Percentiles rank a stretch among this genome's conserved stretches.
phyloP scores from a whole-genome alignment of 768 basidiomycete species.

The Candolleomyces efflorescens region DNA sequence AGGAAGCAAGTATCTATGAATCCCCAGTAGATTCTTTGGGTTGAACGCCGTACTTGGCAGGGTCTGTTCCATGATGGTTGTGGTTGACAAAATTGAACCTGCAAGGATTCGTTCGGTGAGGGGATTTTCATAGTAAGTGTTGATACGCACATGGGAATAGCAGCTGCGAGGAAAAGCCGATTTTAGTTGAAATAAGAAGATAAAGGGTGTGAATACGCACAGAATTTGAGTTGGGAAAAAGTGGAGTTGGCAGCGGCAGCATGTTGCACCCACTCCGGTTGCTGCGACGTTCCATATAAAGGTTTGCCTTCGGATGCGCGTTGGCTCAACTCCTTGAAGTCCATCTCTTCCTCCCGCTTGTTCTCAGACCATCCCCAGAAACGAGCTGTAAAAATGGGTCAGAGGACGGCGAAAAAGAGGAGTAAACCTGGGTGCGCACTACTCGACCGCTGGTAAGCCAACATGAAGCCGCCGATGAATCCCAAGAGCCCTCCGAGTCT shows the following conservation, averaged over 20 bases:
- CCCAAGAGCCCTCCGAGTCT: slow-evolving; percentile 72
- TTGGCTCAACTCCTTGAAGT: slow-evolving; percentile 73
- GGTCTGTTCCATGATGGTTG: slow-evolving; percentile 78
- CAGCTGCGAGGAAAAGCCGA: slow-evolving; percentile 34
- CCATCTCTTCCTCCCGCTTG: slow-evolving; percentile 72
- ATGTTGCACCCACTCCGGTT: slow-evolving; percentile 83
- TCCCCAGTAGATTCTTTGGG: slow-evolving; percentile 24
- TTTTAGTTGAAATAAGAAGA: slow-evolving; percentile 8
- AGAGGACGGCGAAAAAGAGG: neutral
- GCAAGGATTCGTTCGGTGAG: slow-evolving; percentile 11
- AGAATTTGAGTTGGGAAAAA: slow-evolving; percentile 92
- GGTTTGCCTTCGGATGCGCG: slow-evolving; percentile 76
- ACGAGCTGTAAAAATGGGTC: slow-evolving; percentile 49
- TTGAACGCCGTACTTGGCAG: slow-evolving; percentile 67
- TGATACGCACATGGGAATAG: slow-evolving; percentile 33
- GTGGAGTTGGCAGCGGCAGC: slow-evolving; percentile 85
- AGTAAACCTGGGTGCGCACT: slow-evolving; percentile 46
- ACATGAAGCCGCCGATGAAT: slow-evolving; percentile 84
- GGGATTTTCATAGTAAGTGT: neutral
- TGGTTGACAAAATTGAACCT: slow-evolving; percentile 98
- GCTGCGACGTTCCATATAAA: slow-evolving; percentile 78
- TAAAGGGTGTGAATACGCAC: slow-evolving; percentile 43
- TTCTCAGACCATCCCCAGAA: slow-evolving; percentile 97
- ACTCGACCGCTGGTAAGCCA: slow-evolving; percentile 89
- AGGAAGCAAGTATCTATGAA: slow-evolving; percentile 2